Evolutionary conservation across 2,329 filamentous ascomycete genomes (phyloP), one percentile per base, ranked within the genome.

Genomic region (Ophiobolus disseminans): DNA sequence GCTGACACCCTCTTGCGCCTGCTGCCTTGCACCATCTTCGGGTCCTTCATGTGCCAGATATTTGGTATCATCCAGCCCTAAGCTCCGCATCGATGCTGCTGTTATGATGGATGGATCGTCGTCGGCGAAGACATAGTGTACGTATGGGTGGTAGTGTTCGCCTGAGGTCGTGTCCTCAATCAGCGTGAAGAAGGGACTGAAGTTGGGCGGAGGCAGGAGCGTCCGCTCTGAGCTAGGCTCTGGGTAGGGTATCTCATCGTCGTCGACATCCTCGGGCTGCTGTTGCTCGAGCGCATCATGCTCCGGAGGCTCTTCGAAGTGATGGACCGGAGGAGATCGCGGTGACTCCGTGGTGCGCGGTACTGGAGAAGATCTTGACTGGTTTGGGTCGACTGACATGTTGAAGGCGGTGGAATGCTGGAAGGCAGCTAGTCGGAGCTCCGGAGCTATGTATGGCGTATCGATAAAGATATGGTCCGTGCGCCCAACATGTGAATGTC

Each of bases 91-190:
- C 4, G 82, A 81, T 2, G 88, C 86, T 28, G 85, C 81, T 1
- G 88, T 88, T 28, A 96, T 78, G 35, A 89, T 78, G 37, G 92
- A 88, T 2, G 86, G 83, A 67, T 97, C 91, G 73, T 97, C 94
- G 73, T 97, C 92, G 61, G 85, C 84, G 77, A 99, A 97, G 66
- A 97, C 83, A 76, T 97, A 97, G 76, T 93, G 91, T 1, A 96
- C 86, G 43, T 84, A 86, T 1, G 93, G 94, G 70, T 97, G 92
- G 63, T 90, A 82, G 53, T 90, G 89, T 36, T 89, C 84, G 62
- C 85, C 82, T 7, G 84, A 86, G n/a, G 84, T 82, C 9, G 82
- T 76, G 72, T 96, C 91, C 66, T 90, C 86, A 57, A 97, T 80
- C 32, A 97, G 79, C 1, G 90, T 88, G 78, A 96, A 97, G 77